Evolutionary conservation across 306 rosid genomes (phyloP).

Genomic region (Acacia melanoxylon): DNA sequence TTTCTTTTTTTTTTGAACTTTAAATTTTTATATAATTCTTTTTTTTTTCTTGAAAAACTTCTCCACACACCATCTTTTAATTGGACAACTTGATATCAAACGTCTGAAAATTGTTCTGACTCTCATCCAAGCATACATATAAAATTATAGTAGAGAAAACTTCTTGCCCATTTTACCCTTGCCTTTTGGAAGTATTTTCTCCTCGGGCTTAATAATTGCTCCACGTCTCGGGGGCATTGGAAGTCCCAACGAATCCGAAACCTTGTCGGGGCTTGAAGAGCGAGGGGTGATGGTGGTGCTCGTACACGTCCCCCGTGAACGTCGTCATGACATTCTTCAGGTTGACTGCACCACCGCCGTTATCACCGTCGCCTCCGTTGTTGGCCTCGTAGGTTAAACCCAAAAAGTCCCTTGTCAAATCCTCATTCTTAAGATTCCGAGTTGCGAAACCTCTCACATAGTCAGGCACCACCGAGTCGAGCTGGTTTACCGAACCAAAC

Average conservation of each 20-base stretch:
- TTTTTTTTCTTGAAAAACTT: neutral
- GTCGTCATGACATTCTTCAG: constrained; percentile 60
- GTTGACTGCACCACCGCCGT: constrained; percentile 29
- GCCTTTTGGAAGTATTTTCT: neutral
- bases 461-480: constrained; percentile 43
- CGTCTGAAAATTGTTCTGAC: neutral
- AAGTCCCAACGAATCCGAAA: constrained; percentile 66
- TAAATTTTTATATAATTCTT: neutral
- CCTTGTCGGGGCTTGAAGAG: constrained; percentile 55
- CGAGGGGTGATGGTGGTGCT: constrained; percentile 40
- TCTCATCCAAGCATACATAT: neutral
- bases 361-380: constrained; percentile 15
- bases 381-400: constrained; percentile 59
- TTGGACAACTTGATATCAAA: neutral
- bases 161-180: constrained; percentile 23
- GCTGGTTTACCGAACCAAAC: constrained; percentile 46
- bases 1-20: neutral
- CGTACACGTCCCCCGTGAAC: constrained; percentile 50
- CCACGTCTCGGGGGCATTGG: constrained; percentile 65
- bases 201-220: constrained; percentile 40
- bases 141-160: neutral
- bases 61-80: neutral
- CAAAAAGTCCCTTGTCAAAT: constrained; percentile 82
- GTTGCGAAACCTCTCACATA: constrained; percentile 35
- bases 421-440: constrained; percentile 44